phyloP scores from a whole-genome alignment of 2,329 filamentous ascomycete genomes.

The Trichoderma polysporum region DNA sequence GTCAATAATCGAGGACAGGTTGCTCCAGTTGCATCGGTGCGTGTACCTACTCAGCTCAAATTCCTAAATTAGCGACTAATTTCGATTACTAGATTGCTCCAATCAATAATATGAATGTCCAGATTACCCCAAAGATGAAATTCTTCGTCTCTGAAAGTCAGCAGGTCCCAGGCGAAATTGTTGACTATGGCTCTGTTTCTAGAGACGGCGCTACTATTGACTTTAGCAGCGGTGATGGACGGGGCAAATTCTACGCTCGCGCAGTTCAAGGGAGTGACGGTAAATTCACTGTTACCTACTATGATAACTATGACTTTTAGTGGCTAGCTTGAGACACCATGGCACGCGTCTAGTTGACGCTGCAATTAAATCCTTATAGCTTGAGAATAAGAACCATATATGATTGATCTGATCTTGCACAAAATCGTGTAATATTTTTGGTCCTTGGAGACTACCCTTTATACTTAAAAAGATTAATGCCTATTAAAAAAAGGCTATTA shows the following conservation, averaged over 20 bases:
- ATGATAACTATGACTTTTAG: neutral
- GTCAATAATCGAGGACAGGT: conserved; percentile 18
- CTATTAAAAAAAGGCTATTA: too few species aligned
- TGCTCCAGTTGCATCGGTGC: conserved; percentile 10
- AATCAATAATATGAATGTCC: conserved; percentile 4
- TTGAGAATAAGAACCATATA: neutral
- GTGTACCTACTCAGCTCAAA: neutral
- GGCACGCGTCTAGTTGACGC: neutral
- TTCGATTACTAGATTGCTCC: conserved; percentile 8
- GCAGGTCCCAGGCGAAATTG: conserved; percentile 11
- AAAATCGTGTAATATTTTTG: neutral
- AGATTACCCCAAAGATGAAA: conserved; percentile 14
- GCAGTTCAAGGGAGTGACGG: neutral
- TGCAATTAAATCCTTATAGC: neutral
- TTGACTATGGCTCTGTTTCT: neutral
- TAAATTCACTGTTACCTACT: conserved; percentile 4
- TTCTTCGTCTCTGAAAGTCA: conserved; percentile 16
- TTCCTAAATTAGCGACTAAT: neutral
- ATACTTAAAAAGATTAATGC: too few species aligned
- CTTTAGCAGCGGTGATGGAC: conserved; percentile 6
- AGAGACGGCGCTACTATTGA: conserved; percentile 8
- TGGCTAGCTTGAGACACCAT: neutral
- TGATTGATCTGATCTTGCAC: neutral
- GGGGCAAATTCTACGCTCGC: conserved; percentile 12
- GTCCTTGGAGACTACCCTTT: too few species aligned